Evolutionary conservation across 176 grass and related monocot species (phyloP), one percentile per base, ranked within the genome.

Genomic region (Guadua angustifolia): DNA sequence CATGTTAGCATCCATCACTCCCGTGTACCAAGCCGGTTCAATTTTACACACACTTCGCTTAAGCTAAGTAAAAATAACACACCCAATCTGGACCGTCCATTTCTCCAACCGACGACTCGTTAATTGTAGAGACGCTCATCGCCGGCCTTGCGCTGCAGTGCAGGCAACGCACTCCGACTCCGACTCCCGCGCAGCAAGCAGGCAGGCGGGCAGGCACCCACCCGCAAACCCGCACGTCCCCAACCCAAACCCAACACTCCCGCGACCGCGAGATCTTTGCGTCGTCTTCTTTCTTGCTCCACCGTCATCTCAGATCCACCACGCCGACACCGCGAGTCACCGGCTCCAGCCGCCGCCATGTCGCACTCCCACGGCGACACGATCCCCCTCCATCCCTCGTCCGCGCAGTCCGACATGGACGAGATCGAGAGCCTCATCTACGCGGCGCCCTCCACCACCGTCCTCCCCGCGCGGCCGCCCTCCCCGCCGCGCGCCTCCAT

Each of bases 391-490:
- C 91, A 99, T 71, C 91, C 91, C 12, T 95, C 97, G 66, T 96
- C 97, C 59, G 89, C 89, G 80, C 97, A 92, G 88, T 99, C 97
- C 69, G 97, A 99, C 86, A 99, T 99, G 84, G 97, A 99, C 78
- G 97, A 99, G 91, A 95, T 99, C 91, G 96, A 99, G 77, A 92
- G 88, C 63, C 97, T 99, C 81, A 94, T 99, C 83, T 86, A 90
- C 86, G 87, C 84, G 65, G 77, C 88, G 81, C 83, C 89, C 18
- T 89, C 95, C 77, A 87, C 88, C 61, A 86, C 93, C 26, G 93
- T 99, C 18, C 97, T 92, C 55, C 89, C 97, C 53, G 93, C 93
- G 22, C 91, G 85, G 11, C 89, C 95, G 7, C 89, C 93, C 9
- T 95, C 93, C 12, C 93, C 97, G 0, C 84, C 97, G 47, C 93